Percentiles rank a stretch among this genome's conserved stretches.
Conservation (phyloP, 2,329 filamentous ascomycete genomes). For the Aureobasidium sp. region DNA sequence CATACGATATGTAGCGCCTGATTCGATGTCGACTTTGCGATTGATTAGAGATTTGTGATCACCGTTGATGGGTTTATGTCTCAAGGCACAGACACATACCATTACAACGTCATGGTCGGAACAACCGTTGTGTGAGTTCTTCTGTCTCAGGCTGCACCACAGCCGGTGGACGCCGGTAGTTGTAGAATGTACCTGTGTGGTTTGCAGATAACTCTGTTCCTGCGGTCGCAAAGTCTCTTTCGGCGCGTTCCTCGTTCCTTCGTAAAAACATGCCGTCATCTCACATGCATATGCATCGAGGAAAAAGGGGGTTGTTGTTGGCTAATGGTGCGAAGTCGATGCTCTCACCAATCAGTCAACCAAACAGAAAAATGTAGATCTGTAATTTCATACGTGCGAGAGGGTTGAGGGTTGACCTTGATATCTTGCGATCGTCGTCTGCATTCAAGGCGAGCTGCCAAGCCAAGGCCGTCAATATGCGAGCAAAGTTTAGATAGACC, state of each 20-base stretch:
- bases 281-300: not conserved
- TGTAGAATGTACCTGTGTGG: not conserved
- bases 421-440: conserved; percentile 5
- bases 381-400: conserved; percentile 3
- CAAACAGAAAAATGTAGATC: conserved; percentile 1
- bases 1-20: not conserved
- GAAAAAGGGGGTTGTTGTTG: not conserved
- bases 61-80: not conserved
- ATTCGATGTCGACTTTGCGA: not conserved
- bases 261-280: not conserved
- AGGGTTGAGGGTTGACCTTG: not conserved
- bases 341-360: not conserved
- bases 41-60: not conserved
- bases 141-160: conserved; percentile 4
- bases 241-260: not conserved
- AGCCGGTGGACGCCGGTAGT: not conserved
- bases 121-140: not conserved
- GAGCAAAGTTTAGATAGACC: not conserved
- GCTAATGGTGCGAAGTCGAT: conserved; percentile 1
- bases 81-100: not conserved
- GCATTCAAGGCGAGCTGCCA: conserved; percentile 7
- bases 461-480: conserved; percentile 4
- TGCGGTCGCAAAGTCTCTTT: conserved; percentile 8
- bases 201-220: not conserved
- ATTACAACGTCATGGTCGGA: conserved; percentile 2